Percentiles rank a stretch among this genome's conserved stretches.
These are phyloP conservation scores for Alternaria triticimaculans DNA, from an alignment of 2,329 filamentous ascomycete species.

Conservation along the genomic window DNA sequence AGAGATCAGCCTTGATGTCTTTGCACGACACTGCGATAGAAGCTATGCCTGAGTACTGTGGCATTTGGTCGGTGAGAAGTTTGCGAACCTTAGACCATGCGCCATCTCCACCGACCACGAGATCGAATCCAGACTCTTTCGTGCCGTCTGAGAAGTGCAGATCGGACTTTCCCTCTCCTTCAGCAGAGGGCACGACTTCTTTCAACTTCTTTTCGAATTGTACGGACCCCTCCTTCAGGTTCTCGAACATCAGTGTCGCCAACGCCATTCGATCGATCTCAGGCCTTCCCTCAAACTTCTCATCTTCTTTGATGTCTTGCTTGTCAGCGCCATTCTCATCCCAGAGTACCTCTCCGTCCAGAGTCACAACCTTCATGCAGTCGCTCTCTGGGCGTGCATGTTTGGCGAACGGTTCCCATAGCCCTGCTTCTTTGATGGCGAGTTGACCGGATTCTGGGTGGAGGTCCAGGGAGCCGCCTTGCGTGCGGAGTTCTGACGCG, in stretches of 20 bases:
- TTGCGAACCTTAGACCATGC: slow-evolving; percentile 52
- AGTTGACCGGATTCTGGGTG: slow-evolving; percentile 60
- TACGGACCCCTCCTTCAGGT: slow-evolving; percentile 53
- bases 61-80: slow-evolving; percentile 45
- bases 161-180: slow-evolving; percentile 20
- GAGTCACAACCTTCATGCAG: slow-evolving; percentile 56
- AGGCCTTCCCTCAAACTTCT: slow-evolving; percentile 33
- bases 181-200: slow-evolving; percentile 35
- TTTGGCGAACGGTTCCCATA: slow-evolving; percentile 60
- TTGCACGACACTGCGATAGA: slow-evolving; percentile 54
- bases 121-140: slow-evolving; percentile 47
- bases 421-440: slow-evolving; percentile 58
- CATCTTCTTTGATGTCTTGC: slow-evolving; percentile 47
- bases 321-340: slow-evolving; percentile 41
- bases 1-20: slow-evolving; percentile 51
- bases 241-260: slow-evolving; percentile 49
- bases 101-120: slow-evolving; percentile 59
- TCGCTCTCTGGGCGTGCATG: slow-evolving; percentile 62
- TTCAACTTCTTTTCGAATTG: slow-evolving; percentile 42
- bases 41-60: slow-evolving; percentile 57
- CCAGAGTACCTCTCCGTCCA: slow-evolving; percentile 39
- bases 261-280: slow-evolving; percentile 60
- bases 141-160: slow-evolving; percentile 42
- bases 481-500: slow-evolving; percentile 41
- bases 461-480: slow-evolving; percentile 56